These are phyloP conservation scores for Cercophora samala DNA, from an alignment of 495 filamentous ascomycete genomes.

Conservation along the genomic window DNA sequence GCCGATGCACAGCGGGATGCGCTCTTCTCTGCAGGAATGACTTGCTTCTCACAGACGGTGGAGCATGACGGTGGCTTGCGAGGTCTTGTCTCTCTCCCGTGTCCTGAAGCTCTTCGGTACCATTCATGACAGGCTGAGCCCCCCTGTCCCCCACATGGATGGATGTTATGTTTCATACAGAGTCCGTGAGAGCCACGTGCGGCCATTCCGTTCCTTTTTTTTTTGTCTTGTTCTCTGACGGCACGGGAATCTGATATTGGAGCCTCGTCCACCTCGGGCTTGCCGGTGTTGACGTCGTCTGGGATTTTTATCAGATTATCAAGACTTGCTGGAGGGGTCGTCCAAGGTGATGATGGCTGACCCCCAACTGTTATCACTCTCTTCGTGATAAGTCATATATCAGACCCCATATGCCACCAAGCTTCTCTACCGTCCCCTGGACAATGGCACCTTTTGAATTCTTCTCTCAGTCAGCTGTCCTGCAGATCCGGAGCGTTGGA, in stretches of 20 bases:
- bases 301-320: not conserved
- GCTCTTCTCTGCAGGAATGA: not conserved
- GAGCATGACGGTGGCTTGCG: not conserved
- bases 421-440: not conserved
- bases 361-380: not conserved
- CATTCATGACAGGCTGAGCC: not conserved
- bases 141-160: conserved; percentile 13
- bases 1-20: not conserved
- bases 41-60: conserved; percentile 1
- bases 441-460: not conserved
- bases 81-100: not conserved
- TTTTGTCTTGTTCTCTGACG: not conserved
- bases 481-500: not conserved
- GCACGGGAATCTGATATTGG: not conserved
- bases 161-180: conserved; percentile 6
- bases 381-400: not conserved
- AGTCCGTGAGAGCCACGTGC: conserved; percentile 15
- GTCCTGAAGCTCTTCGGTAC: not conserved
- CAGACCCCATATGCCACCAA: not conserved
- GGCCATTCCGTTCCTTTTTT: not conserved
- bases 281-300: not conserved
- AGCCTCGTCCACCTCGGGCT: not conserved
- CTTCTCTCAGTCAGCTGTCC: not conserved
- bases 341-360: not conserved
- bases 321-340: not conserved